Evolutionary conservation across 1,139 yeast genomes (phyloP), one percentile per base, ranked within the genome.

Genomic region (Scheffersomyces titani): DNA sequence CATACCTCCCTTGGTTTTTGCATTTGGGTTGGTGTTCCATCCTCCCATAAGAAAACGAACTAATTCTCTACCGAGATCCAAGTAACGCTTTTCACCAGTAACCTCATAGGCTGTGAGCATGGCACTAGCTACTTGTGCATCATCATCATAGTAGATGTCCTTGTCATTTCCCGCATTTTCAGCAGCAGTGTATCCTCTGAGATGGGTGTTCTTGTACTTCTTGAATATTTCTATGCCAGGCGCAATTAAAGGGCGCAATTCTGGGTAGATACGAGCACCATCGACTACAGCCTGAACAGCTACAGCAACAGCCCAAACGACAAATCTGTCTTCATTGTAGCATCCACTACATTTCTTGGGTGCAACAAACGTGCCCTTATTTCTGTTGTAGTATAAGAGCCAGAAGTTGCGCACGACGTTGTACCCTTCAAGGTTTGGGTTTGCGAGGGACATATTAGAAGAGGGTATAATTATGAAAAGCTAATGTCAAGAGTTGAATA

Each of bases 131-230:
- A 87, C 87, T 67, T 88, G 93, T 4, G 92, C 93, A 66, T 88
- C 89, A 65, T 88, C 93, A 68, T 88, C 93, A 63, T 86, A 88
- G 69, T 88, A 87, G 52, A 88, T 84, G 67, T 88, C 92, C 52
- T 75, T 75, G 68, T 87, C 88, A 52, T 81, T 83, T 46, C 83
- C 82, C 55, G 73, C 74, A 67, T 83, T 78, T 65, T 83, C 86
- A 3, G 88, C 86, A 2, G 89, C 90, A 50, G 87, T 80, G 67
- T 74, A 86, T 2, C 86, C 89, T 58, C 78, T 81, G 64, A 75
- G 66, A 59, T 79, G 73, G 16, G 76, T 74, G 60, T 85, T 83
- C 69, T 84, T 83, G 70, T 86, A 88, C 63, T 74, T 77, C 57
- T 79, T 81, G 59, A 87, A 78, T 2, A 82, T 80, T 53, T 72